Evolutionary conservation across 805 yeast species (phyloP).

Genomic region (Sugiyamaella marilandica): DNA sequence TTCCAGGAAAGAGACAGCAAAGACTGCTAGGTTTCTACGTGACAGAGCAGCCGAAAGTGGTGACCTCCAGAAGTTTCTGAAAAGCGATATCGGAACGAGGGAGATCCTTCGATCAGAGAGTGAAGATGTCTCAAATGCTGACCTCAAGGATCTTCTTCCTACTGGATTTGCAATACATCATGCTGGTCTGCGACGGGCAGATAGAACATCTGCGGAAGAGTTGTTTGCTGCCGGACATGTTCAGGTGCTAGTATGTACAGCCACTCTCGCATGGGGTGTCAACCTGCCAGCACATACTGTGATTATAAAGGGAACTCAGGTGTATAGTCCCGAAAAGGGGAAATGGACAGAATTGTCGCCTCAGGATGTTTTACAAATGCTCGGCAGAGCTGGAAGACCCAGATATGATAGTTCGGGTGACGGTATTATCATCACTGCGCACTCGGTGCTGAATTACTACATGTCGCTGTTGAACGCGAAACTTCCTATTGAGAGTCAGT

Average conservation of each 20-base stretch:
- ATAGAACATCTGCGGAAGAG: conserved; percentile 76
- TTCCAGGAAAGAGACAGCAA: conserved; percentile 84
- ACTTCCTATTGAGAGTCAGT: conserved; percentile 86
- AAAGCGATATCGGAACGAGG: conserved; percentile 50
- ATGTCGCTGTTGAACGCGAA: conserved; percentile 88
- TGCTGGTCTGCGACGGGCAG: conserved; percentile 75
- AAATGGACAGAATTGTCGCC: conserved; percentile 89
- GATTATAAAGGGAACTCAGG: conserved; percentile 87
- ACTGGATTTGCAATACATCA: conserved; percentile 86
- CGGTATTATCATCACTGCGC: conserved; percentile 87
- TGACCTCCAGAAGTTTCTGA: conserved; percentile 41
- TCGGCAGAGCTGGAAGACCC: conserved; percentile 98
- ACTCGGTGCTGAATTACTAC: conserved; percentile 80
- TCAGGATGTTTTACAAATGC: conserved; percentile 92
- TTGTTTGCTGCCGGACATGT: conserved; percentile 82
- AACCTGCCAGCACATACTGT: conserved; percentile 94
- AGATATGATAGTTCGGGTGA: conserved; percentile 89
- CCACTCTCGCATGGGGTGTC: conserved; percentile 97
- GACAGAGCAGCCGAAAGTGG: conserved; percentile 57
- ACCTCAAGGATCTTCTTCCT: conserved; percentile 55
- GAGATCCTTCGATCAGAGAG: conserved; percentile 65
- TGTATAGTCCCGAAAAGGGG: conserved; percentile 87
- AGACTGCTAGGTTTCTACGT: conserved; percentile 71
- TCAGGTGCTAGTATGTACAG: conserved; percentile 83
- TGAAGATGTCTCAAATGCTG: conserved; percentile 47